Evolutionary conservation across 371 early-diverging fungal genomes (phyloP), one percentile per base, ranked within the genome.

Genomic region (Apophysomyces elegans): DNA sequence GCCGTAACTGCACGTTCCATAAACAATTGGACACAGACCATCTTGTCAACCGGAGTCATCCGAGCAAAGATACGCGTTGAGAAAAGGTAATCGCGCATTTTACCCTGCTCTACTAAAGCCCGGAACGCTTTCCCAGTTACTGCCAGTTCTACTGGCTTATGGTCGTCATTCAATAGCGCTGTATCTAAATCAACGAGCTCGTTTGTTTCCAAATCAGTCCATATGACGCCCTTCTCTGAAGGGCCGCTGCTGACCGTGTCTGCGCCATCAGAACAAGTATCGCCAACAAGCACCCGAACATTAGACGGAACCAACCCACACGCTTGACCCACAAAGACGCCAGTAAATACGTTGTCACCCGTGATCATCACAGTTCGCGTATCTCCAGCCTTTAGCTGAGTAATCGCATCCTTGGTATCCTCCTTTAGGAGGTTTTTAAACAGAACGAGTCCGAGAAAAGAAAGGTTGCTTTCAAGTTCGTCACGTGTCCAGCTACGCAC

Each of bases 341-440:
- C 95, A 4, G 98, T 96, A 46, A 90, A 61, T 45, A 84, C 84
- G 58, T 93, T 91, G 69, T 99, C 99, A 4, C 99, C 99, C 0
- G 99, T 97, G 36, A 95, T 90, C 95, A 99, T 97, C 16, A 89
- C 85, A 8, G 86, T 84, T 5, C 87, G 79, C 16, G 96, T 85
- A 41, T 92, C 92, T 1, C 94, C 95, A 4, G 75, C 73, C 54
- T 88, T 86, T 39, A 97, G 87, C 62, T 87, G 85, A 5, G 72
- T 65, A 38, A 97, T 86, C 1, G 91, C 91, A 5, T 71, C 73
- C 1, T 70, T 67, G 0, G 95, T 90, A 64, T 92, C 93, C 11
- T 71, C 73, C 71, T 95, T 96, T 16, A 95, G 77, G 67, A 87
- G 74, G 75, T 96, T 96, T 57, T 89, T 85, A 76, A 97, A 95